Evolutionary conservation across 2,329 filamentous ascomycete genomes (phyloP), one percentile per base, ranked within the genome.

Genomic region (Fusarium solani-melongenae): DNA sequence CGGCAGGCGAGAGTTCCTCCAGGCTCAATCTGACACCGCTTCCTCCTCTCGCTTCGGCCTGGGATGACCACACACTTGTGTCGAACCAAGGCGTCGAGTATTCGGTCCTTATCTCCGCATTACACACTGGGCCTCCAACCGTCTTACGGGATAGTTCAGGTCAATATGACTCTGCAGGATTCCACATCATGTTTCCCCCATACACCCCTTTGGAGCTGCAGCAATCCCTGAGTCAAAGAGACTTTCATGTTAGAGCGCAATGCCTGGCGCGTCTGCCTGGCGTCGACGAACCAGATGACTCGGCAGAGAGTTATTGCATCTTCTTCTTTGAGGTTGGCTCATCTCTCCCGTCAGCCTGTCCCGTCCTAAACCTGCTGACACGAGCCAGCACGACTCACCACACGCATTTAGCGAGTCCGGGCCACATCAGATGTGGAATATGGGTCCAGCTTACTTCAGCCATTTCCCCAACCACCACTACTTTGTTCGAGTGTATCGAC

Each of bases 391-490:
- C 76, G 87, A 86, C 74, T 81, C 82, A 10, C 84, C 84, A 10
- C 77, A 82, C 29, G 70, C 81, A 6, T 78, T 81, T 7, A 86
- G 84, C 83, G 82, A 82, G 68, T 77, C 82, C 20, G 76, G 82
- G 3, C 74, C 82, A 2, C 76, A 81, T 17, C 79, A 84, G 38
- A 73, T 76, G 60, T 82, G 82, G 55, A 82, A 81, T 27, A 77
- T 82, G 20, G 88, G 88, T 0, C 86, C 89, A 0, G 79, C 80
- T 4, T 78, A 81, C 46, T 90, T 89, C 69, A 82, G 82, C 39
- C 79, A 79, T 0, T 90, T 90, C 62, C 89, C 89, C 2, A 83
- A 86, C 12, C 89, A 90, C 66, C 88, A 90, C 74, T 90, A 88
- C 76, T 90, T 90, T 64, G 84, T 85, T 27, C 84, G 88, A 12